phyloP scores from a whole-genome alignment of 345 rosid species.

The Ceriops decandra region DNA sequence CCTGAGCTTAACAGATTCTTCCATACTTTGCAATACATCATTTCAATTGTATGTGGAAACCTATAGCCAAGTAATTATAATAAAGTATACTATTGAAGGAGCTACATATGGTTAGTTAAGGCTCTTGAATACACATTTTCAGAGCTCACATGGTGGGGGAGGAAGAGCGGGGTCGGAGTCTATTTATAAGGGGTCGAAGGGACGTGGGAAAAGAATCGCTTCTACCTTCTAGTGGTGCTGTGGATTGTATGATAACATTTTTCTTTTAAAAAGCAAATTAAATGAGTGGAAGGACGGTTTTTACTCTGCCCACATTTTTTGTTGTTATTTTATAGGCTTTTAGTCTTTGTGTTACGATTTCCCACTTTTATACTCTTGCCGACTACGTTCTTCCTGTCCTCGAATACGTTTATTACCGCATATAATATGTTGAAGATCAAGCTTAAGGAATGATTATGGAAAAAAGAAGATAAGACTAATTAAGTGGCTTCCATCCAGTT shows the following conservation, averaged over 20 bases:
- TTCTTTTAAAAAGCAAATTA: not conserved
- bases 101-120: no score
- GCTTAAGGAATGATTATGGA: no score
- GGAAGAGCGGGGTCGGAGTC: constrained; percentile 4
- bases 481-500: no score
- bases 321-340: constrained; percentile 4
- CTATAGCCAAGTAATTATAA: no score
- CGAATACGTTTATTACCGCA: not conserved
- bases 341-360: not conserved
- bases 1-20: constrained; percentile 71
- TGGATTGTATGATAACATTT: not conserved
- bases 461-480: no score
- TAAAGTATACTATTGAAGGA: not conserved
- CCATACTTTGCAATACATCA: constrained; percentile 12
- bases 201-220: constrained; percentile 8
- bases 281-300: constrained; percentile 21
- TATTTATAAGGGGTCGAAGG: constrained; percentile 30
- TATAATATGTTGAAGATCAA: not conserved
- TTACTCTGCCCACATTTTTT: not conserved
- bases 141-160: constrained; percentile 16
- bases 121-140: not conserved
- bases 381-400: not conserved
- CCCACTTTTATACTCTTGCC: not conserved
- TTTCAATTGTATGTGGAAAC: not conserved
- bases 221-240: not conserved